phyloP scores from a whole-genome alignment of 257 asterid species.

The Linderniella brevidens region DNA sequence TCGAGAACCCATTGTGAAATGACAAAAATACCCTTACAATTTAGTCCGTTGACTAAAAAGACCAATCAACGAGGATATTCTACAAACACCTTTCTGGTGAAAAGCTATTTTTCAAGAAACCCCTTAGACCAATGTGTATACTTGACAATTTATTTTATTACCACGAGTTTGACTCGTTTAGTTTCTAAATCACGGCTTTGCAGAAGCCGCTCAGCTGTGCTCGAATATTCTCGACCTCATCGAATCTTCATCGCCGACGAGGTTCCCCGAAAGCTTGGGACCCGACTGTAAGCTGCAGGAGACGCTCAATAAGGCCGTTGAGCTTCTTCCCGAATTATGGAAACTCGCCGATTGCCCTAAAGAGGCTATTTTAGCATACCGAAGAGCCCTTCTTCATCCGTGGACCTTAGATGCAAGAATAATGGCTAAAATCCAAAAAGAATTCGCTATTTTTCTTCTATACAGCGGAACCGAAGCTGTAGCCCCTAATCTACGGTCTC shows the following conservation, averaged over 20 bases:
- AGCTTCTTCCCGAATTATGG: conserved; percentile 83
- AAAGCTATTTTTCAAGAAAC: conserved; percentile 1
- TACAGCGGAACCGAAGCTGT: conserved; percentile 66
- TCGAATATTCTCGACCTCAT: conserved; percentile 71
- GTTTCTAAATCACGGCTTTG: conserved; percentile 25
- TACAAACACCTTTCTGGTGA: too few species aligned
- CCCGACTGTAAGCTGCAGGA: conserved; percentile 85
- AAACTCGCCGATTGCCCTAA: conserved; percentile 58
- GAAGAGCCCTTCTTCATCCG: conserved; percentile 66
- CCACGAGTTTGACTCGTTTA: conserved; percentile 1
- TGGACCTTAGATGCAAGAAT: conserved; percentile 79
- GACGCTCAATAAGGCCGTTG: conserved; percentile 61
- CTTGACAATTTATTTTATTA: conserved; percentile 21
- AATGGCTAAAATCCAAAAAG: conserved; percentile 61
- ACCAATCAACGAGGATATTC: too few species aligned
- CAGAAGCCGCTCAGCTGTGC: conserved; percentile 99
- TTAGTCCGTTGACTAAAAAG: too few species aligned
- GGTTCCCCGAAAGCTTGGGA: conserved; percentile 72
- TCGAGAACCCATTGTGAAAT: too few species aligned
- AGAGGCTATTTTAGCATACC: conserved; percentile 61
- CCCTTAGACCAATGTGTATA: background rate
- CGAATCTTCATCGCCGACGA: conserved; percentile 80
- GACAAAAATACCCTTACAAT: too few species aligned
- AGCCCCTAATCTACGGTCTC: conserved; percentile 64
- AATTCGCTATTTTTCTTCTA: conserved; percentile 57